These are phyloP conservation scores for Penicillium chermesinum DNA, from an alignment of 495 filamentous ascomycete species.

Conservation along the genomic window DNA sequence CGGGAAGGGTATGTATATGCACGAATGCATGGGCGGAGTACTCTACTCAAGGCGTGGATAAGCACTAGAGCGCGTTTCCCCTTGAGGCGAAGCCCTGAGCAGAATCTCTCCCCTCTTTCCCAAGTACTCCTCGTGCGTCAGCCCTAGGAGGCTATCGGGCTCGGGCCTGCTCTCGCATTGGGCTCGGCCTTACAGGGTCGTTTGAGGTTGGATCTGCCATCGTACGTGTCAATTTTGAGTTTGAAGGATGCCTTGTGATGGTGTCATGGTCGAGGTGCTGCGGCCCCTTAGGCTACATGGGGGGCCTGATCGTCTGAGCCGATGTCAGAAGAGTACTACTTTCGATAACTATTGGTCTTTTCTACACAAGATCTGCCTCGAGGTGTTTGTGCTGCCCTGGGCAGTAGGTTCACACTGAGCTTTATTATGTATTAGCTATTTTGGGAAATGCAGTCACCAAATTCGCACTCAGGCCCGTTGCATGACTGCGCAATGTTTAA, in stretches of 20 bases:
- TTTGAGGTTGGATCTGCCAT: too few species aligned
- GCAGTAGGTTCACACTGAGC: too few species aligned
- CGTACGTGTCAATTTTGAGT: too few species aligned
- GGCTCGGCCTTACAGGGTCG: background rate
- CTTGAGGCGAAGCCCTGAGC: background rate
- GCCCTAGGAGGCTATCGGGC: background rate
- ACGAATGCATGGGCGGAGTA: background rate
- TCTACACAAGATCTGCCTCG: too few species aligned
- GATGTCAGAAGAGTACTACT: too few species aligned
- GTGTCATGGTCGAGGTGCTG: background rate
- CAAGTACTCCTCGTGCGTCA: background rate
- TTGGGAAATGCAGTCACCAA: background rate
- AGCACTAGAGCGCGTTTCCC: conserved; percentile 12
- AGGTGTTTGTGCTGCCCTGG: too few species aligned
- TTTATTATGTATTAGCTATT: background rate
- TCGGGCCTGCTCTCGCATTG: background rate
- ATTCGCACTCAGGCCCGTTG: too few species aligned
- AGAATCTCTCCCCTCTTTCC: background rate
- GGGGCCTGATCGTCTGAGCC: background rate
- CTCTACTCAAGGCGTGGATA: conserved; percentile 2
- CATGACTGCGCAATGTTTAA: too few species aligned
- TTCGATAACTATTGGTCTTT: too few species aligned
- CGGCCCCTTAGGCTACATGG: background rate
- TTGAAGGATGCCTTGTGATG: background rate
- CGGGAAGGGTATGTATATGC: background rate